Evolutionary conservation across 1,284 basidiomycete species (phyloP).

Genomic region (Mycosarcoma mackinlayi): DNA sequence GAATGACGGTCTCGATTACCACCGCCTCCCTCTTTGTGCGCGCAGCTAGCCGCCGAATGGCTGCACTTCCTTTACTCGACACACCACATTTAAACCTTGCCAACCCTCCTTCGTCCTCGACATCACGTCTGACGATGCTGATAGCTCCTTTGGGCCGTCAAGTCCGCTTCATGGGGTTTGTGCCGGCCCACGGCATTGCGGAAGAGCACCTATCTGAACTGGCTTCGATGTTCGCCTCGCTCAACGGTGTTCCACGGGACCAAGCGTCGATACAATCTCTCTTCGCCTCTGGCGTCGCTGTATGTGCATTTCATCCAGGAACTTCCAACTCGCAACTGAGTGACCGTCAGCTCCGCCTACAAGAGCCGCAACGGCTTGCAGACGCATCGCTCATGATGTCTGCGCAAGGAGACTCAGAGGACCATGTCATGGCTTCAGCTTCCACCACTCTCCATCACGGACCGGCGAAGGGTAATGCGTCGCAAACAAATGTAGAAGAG

Average conservation of each 20-base stretch:
- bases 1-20: slow-evolving; percentile 6
- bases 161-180: slow-evolving; percentile 11
- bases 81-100: slow-evolving; percentile 2
- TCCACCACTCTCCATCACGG: neutral
- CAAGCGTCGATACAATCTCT: neutral
- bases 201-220: slow-evolving; percentile 20
- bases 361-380: neutral
- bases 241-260: neutral
- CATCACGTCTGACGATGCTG: slow-evolving; percentile 5
- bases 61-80: slow-evolving; percentile 17
- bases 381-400: neutral
- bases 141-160: slow-evolving; percentile 18
- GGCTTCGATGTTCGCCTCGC: neutral
- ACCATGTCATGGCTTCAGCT: slow-evolving; percentile 2
- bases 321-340: neutral
- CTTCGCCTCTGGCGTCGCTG: slow-evolving; percentile 26
- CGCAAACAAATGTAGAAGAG: neutral
- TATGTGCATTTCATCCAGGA: slow-evolving; percentile 10
- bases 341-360: neutral
- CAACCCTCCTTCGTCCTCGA: neutral
- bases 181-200: slow-evolving; percentile 6
- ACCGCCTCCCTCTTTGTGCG: slow-evolving; percentile 5
- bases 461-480: neutral
- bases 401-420: neutral
- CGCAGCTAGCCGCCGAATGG: slow-evolving; percentile 11